Conservation (phyloP, 2,329 filamentous ascomycete species). For the Fusarium continuum region DNA sequence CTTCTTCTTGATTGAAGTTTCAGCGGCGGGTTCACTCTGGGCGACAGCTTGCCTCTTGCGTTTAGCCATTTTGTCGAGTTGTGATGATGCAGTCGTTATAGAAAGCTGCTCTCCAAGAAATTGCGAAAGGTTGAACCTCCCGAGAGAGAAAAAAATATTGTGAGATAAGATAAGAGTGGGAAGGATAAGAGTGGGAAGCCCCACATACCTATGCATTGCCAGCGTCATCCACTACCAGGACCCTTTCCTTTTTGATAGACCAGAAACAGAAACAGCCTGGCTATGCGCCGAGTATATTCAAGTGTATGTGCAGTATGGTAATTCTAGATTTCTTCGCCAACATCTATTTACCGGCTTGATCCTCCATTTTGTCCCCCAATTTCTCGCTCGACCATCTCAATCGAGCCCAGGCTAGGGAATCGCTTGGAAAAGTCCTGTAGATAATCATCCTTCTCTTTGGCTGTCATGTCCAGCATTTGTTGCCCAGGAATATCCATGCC, state of each 20-base stretch:
- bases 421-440: conserved; percentile 79
- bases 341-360: conserved; percentile 34
- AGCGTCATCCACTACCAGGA: background rate
- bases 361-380: conserved; percentile 47
- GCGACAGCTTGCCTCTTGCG: conserved; percentile 56
- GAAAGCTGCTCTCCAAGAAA: conserved; percentile 10
- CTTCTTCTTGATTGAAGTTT: conserved; percentile 45
- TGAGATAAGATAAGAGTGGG: conserved; percentile 49
- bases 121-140: background rate
- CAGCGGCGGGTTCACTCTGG: conserved; percentile 39
- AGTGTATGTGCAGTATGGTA: conserved; percentile 29
- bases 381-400: conserved; percentile 88
- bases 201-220: conserved; percentile 28
- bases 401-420: conserved; percentile 83
- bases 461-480: conserved; percentile 63
- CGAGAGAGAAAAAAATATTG: conserved; percentile 42
- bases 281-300: conserved; percentile 42
- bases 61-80: conserved; percentile 54
- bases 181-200: conserved; percentile 39
- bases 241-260: background rate
- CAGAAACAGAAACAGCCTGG: conserved; percentile 22
- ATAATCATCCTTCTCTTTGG: conserved; percentile 71
- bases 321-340: conserved; percentile 19
- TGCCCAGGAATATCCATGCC: conserved; percentile 59
- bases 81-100: conserved; percentile 12